Evolutionary conservation across 208 protist genomes (phyloP).

Genomic region (Trypanosoma rangeli): DNA sequence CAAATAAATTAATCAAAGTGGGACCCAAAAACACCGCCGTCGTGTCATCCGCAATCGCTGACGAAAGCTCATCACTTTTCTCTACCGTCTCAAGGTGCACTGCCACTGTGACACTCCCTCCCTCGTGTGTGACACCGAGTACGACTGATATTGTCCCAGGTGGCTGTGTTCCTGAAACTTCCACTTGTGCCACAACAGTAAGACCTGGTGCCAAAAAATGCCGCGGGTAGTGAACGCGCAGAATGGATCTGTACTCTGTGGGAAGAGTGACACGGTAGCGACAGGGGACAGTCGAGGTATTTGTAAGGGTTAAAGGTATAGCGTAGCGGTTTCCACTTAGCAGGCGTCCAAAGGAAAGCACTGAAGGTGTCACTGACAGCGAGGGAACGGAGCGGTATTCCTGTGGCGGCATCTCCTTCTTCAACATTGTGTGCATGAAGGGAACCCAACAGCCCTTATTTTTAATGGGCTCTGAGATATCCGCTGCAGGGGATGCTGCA

Average conservation of each 20-base stretch:
- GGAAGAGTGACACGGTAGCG: constrained; percentile 64
- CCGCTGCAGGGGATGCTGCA: background rate
- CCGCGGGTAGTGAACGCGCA: constrained; percentile 57
- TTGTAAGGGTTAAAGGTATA: constrained; percentile 48
- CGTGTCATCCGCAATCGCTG: background rate
- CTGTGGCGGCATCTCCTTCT: constrained; percentile 22
- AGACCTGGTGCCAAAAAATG: constrained; percentile 80
- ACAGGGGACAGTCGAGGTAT: constrained; percentile 78
- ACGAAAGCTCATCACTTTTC: constrained; percentile 2
- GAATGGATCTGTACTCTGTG: constrained; percentile 23
- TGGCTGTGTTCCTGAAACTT: constrained; percentile 57
- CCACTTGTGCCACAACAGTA: constrained; percentile 47
- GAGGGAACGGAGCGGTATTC: constrained; percentile 16
- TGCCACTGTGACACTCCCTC: constrained; percentile 32
- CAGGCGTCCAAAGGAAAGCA: constrained; percentile 58
- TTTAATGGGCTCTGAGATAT: background rate
- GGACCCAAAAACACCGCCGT: constrained; percentile 14
- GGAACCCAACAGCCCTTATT: background rate
- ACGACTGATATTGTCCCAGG: constrained; percentile 26
- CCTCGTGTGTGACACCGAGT: constrained; percentile 47
- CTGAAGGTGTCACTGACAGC: constrained; percentile 21
- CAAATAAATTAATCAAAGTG: constrained; percentile 19
- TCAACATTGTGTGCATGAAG: constrained; percentile 19
- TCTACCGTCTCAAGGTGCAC: constrained; percentile 43
- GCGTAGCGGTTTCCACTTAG: constrained; percentile 46